Conservation (phyloP, 768 basidiomycete genomes). For the Tylopilus vinaceipallidus region DNA sequence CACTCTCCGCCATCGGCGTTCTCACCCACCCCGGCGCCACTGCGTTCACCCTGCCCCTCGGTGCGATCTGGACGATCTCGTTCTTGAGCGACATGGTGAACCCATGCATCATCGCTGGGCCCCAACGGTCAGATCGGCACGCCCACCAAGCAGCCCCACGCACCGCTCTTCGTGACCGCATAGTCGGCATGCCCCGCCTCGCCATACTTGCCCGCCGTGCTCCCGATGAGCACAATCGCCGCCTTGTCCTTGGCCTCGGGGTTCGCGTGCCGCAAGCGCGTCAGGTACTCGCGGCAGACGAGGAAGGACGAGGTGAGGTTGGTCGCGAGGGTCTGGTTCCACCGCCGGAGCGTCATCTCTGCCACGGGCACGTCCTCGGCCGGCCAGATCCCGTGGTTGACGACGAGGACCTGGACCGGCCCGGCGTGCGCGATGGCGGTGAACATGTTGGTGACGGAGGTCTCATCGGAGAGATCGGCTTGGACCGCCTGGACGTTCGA, state of each 20-base stretch:
- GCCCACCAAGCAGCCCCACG: neutral
- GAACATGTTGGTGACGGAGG: constrained; percentile 52
- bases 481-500: constrained; percentile 38
- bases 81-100: constrained; percentile 69
- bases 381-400: constrained; percentile 62
- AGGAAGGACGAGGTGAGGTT: constrained; percentile 72
- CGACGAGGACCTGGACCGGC: constrained; percentile 53
- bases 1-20: constrained; percentile 61
- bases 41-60: constrained; percentile 65
- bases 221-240: constrained; percentile 64
- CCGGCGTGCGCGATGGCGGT: constrained; percentile 37
- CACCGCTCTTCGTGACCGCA: constrained; percentile 66
- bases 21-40: constrained; percentile 69
- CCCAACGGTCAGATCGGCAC: neutral
- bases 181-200: constrained; percentile 70
- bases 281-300: constrained; percentile 60
- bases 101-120: constrained; percentile 69
- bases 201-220: constrained; percentile 71
- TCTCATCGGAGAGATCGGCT: constrained; percentile 60
- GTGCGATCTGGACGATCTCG: constrained; percentile 76
- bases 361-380: constrained; percentile 46
- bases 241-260: constrained; percentile 52
- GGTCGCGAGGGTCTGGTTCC: constrained; percentile 57
- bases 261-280: constrained; percentile 38
- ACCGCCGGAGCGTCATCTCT: constrained; percentile 59